Base-by-base conservation (phyloP, 2,329 filamentous ascomycete species). In the Rosellinia necatrix region DNA sequence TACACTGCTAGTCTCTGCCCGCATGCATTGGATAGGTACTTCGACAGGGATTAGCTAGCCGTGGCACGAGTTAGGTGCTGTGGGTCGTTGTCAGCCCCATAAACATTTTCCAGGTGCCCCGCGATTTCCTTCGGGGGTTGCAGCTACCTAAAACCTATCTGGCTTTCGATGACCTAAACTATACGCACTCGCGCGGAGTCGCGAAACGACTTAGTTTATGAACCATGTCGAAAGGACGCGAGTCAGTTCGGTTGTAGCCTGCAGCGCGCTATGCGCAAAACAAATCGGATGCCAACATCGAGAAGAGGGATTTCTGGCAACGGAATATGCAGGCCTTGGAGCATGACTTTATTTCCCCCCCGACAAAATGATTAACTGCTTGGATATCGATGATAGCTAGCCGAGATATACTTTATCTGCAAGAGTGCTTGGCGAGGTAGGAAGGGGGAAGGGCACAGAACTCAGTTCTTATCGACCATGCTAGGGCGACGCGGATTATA, bases 231-330 rank as follows among this genome's bases (percentile, higher is more conserved):
- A 35, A 12, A 17, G 4, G 13, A 15, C n/a, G 21, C 19, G n/a
- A 17, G 1, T 7, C 15, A 10, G n/a, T 24, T 17, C n/a, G 10
- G 13, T 48, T 29, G 27, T 8, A 22, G 12, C 10, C 22, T 27
- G 2, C 22, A 21, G 37, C 52, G 47, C 48, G 41, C 25, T 56
- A 47, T 10, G 48, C 53, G 53, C 53, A 41, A 8, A 21, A 24
- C 24, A 25, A 32, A 10, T 4, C 4, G 34, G 24, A 19, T 32
- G 9, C 13, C 15, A 15, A 41, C 5, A 41, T 8, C 19, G 41
- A 41, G 12, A 17, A 46, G 49, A 12, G 9, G 8, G 30, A 21
- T 43, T 25, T 44, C 30, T 29, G 21, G 32, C 30, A 15, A 46
- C 22, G 27, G 27, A 42, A 21, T 37, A 44, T 50, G 29, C 40